Evolutionary conservation across 192 early-diverging fungal species (phyloP), one percentile per base, ranked within the genome.

Genomic region (Coemansia sp.): DNA sequence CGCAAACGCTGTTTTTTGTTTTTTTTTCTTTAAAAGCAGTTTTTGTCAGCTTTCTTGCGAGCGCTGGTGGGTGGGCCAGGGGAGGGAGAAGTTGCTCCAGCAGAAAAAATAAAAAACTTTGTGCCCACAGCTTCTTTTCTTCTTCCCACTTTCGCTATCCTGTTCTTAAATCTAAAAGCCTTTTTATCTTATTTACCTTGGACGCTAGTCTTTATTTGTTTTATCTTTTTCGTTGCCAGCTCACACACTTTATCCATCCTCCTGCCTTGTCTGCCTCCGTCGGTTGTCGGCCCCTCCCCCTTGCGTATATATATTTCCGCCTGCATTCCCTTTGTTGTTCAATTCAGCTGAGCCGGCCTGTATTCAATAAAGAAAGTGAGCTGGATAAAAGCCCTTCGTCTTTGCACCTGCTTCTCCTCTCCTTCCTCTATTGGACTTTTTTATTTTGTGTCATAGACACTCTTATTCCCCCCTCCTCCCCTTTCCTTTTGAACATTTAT

Each of bases 401-500:
- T 49, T 49, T 45, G 30, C 45, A 30, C 30, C 30, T 30, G 30
- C 62, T 34, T 48, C 30, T 44, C 45, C 46, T 24, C 45, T 12
- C 16, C 44, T 30, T 49, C 30, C 18, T 49, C 46, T 16, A 4
- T 20, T 49, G 12, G 46, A 16, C 12, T 20, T 49, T 20, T 49
- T 49, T 49, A 18, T 49, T 20, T 49, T 20, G n/a, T 49, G 46
- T 49, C 46, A 49, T 49, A 48, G 45, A 49, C 46, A 45, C 46
- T 30, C 48, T 34, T 49, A 30, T 30, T 30, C 3, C 3, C 30
- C 30, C 21, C 24, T 0, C 15, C 20, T 26, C 7, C 44, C 2
- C 33, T 63, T 14, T 12, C 55, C 16, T 49, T 33, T 33, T 63
- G 18, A 49, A 26, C 41, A 45, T 24, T 63, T 46, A 63, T 63